These are phyloP conservation scores for Microsporum ferrugineum DNA, from an alignment of 2,329 filamentous ascomycete species.

Conservation along the genomic window DNA sequence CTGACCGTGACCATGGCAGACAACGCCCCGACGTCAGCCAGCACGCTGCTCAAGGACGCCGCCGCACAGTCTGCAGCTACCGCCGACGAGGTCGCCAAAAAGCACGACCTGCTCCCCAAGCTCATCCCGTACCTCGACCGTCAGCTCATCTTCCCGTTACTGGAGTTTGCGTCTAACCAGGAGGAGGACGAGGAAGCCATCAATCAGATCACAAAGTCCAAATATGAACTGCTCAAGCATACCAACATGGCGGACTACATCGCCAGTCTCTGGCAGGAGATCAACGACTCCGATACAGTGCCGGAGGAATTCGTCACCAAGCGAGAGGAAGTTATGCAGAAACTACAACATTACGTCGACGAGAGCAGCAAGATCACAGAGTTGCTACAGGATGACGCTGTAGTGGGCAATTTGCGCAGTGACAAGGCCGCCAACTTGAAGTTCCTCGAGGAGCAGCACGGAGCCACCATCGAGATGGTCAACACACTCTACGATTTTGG, in stretches of 20 bases:
- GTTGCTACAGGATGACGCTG: conserved; percentile 75
- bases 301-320: conserved; percentile 81
- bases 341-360: conserved; percentile 72
- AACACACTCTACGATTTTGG: conserved; percentile 92
- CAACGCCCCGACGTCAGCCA: conserved; percentile 38
- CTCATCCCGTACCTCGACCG: conserved; percentile 87
- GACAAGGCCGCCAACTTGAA: conserved; percentile 99
- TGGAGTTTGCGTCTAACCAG: conserved; percentile 78
- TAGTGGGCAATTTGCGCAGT: conserved; percentile 79
- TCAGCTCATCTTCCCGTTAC: conserved; percentile 89
- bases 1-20: conserved; percentile 39
- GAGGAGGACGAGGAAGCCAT: conserved; percentile 55
- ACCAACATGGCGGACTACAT: conserved; percentile 99
- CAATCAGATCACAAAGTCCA: conserved; percentile 66
- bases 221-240: conserved; percentile 87
- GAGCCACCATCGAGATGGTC: conserved; percentile 89
- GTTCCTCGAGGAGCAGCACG: conserved; percentile 92
- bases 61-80: conserved; percentile 34
- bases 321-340: conserved; percentile 74
- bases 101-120: conserved; percentile 75
- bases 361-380: conserved; percentile 81
- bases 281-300: conserved; percentile 65
- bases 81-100: conserved; percentile 49
- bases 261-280: conserved; percentile 77
- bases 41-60: conserved; percentile 40